A percentile compares a stretch with the other conserved stretches of the same genome.
These are phyloP conservation scores for Boletus vinaceobasis DNA, from an alignment of 768 basidiomycete genomes.

Conservation along the genomic window DNA sequence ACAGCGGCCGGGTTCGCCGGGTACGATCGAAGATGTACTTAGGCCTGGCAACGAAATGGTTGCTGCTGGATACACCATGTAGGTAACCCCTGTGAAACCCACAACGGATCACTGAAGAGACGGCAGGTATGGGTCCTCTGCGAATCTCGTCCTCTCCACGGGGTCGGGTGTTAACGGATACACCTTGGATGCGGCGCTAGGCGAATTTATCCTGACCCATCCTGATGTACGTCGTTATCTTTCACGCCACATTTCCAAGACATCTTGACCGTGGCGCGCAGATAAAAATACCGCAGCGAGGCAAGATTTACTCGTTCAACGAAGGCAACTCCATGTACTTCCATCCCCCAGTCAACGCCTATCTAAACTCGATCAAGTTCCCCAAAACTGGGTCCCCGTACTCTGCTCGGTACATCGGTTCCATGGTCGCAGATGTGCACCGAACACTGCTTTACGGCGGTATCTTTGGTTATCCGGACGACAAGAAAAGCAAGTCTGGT, in stretches of 20 bases:
- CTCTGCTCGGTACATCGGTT: slow-evolving; percentile 91
- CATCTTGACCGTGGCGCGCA: slow-evolving; percentile 25
- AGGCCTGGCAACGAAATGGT: slow-evolving; percentile 96
- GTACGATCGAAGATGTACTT: slow-evolving; percentile 84
- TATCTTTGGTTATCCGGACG: slow-evolving; percentile 97
- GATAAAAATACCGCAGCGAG: slow-evolving; percentile 91
- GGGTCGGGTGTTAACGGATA: slow-evolving; percentile 97
- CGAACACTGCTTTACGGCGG: slow-evolving; percentile 95
- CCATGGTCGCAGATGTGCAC: slow-evolving; percentile 99
- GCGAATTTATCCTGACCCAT: slow-evolving; percentile 98
- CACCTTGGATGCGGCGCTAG: slow-evolving; percentile 91
- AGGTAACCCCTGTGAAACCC: slow-evolving; percentile 26
- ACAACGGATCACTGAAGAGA: slow-evolving; percentile 8
- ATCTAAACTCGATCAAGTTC: slow-evolving; percentile 90
- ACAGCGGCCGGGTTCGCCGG: slow-evolving; percentile 72
- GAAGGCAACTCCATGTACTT: slow-evolving; percentile 98
- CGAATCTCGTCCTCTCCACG: slow-evolving; percentile 93
- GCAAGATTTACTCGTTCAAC: slow-evolving; percentile 99
- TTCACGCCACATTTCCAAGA: neutral
- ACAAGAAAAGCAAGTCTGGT: slow-evolving; percentile 96
- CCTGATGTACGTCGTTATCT: slow-evolving; percentile 63
- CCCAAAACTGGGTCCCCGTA: slow-evolving; percentile 78
- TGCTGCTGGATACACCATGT: slow-evolving; percentile 97
- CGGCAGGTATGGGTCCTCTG: slow-evolving; percentile 85
- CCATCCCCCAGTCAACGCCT: slow-evolving; percentile 72